A percentile compares a stretch with the other conserved stretches of the same genome.
Evolutionary conservation across 352 stramenopile genomes (phyloP).

Genomic region (Phytophthora podocarpi): DNA sequence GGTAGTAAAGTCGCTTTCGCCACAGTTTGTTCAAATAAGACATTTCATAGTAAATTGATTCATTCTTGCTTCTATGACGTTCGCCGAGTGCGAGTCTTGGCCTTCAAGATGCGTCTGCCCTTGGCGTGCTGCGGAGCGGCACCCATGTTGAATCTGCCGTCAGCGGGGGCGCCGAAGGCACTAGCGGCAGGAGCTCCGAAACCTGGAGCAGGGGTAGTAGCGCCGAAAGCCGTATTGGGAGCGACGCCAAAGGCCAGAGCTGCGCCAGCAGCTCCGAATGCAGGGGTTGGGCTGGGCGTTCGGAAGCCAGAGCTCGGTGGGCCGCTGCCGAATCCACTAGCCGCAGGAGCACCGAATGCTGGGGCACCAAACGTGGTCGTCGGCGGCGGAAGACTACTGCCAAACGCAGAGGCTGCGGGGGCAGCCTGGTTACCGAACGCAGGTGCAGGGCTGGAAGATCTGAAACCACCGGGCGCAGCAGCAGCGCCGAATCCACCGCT

Average conservation of each 20-base stretch:
- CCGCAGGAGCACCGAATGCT: constrained; percentile 33
- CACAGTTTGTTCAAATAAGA: constrained; percentile 26
- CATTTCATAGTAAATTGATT: constrained; percentile 38
- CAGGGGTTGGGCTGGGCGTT: constrained; percentile 32
- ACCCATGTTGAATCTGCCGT: constrained; percentile 76
- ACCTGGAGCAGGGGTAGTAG: constrained; percentile 15
- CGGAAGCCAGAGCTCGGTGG: constrained; percentile 39
- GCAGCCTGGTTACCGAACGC: constrained; percentile 36
- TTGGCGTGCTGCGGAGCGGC: constrained; percentile 53
- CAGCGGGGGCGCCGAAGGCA: constrained; percentile 39
- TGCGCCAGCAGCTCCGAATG: constrained; percentile 22
- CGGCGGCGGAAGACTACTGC: constrained; percentile 32
- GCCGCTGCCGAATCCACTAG: constrained; percentile 38
- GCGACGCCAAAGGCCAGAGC: constrained; percentile 26
- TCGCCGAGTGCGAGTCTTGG: constrained; percentile 34
- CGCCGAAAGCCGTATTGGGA: constrained; percentile 28
- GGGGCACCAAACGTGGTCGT: constrained; percentile 34
- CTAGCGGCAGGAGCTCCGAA: constrained; percentile 44
- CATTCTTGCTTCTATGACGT: constrained; percentile 46
- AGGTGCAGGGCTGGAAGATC: constrained; percentile 36
- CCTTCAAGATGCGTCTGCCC: constrained; percentile 70
- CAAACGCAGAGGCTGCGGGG: constrained; percentile 30
- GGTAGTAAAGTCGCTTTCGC: constrained; percentile 11
- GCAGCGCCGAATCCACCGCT: constrained; percentile 24
- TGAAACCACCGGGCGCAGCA: constrained; percentile 34